Evolutionary conservation across 2,329 filamentous ascomycete genomes (phyloP), one percentile per base, ranked within the genome.

Genomic region (Orbilia brochopaga): DNA sequence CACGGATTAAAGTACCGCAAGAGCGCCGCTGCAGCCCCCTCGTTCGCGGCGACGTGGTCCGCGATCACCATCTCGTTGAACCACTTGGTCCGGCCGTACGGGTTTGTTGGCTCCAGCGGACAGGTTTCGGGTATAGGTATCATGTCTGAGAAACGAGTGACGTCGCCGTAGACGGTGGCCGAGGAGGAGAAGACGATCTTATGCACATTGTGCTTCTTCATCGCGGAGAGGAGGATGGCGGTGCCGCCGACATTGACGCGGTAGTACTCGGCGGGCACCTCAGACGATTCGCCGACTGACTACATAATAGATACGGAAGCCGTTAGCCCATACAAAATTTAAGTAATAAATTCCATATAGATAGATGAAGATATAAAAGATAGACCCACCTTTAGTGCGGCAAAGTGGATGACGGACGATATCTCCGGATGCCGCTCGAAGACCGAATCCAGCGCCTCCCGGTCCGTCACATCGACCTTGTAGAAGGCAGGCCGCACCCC

Each of bases 101-200:
- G 92, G 84, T 97, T 99, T 76, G 94, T 99, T 13, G 94, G 91
- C 57, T 92, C 93, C 74, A 96, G 91, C 72, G 95, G 94, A 85
- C 94, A 99, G 81, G 90, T 84, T 83, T 99, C 94, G 57, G 94
- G 94, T 78, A 99, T 99, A 75, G 94, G 94, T 75, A 99, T 99
- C 94, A 99, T 99, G 85, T 95, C 89, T 76, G 90, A 88, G 82
- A 97, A 91, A 79, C 92, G 90, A 51, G 94, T 97, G 60, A 93
- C 94, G 81, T 99, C 95, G 79, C 94, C 94, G 81, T 99, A 99
- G 76, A 99, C 94, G 76, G 95, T 99, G 35, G 94, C 94, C 0
- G 92, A 97, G 74, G 92, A 97, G 73, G 93, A 97, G 83, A 99
- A 99, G 81, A 99, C 94, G 78, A 99, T 94, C 84, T 96, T 97